Conservation (phyloP, 2,329 filamentous ascomycete genomes). For the Fusarium nurragi region DNA sequence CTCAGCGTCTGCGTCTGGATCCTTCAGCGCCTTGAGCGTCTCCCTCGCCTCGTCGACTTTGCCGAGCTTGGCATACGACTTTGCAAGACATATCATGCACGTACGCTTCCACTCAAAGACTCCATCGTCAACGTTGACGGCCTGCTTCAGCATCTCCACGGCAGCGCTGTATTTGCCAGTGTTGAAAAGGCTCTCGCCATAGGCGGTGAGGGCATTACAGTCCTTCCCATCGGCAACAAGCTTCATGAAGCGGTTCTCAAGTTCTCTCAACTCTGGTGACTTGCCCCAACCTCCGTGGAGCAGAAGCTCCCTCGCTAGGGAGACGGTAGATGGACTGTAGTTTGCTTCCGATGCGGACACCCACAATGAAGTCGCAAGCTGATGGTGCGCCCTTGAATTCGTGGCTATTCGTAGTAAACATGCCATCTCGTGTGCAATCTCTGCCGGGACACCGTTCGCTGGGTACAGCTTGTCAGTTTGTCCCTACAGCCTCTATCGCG, state of each 20-base stretch:
- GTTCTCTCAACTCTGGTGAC: constrained; percentile 15
- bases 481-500: neutral
- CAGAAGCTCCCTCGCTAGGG: constrained; percentile 38
- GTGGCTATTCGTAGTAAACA: constrained; percentile 38
- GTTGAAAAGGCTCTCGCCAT: constrained; percentile 45
- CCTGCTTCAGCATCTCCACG: constrained; percentile 35
- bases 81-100: constrained; percentile 44
- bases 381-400: constrained; percentile 13
- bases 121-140: constrained; percentile 31
- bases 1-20: constrained; percentile 42
- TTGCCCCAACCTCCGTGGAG: constrained; percentile 35
- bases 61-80: constrained; percentile 37
- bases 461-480: constrained; percentile 4
- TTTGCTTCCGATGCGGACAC: constrained; percentile 47
- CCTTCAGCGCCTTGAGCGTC: constrained; percentile 38
- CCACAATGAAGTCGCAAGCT: constrained; percentile 38
- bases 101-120: constrained; percentile 44
- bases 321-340: constrained; percentile 46
- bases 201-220: constrained; percentile 49
- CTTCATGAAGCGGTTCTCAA: constrained; percentile 46
- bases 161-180: constrained; percentile 41
- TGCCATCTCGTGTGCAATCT: constrained; percentile 43
- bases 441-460: constrained; percentile 37
- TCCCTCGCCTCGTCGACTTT: constrained; percentile 37
- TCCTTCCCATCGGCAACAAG: constrained; percentile 47